Percentiles rank a stretch among this genome's conserved stretches.
Conservation (phyloP, 768 basidiomycete species). For the Tricholomella constricta region DNA sequence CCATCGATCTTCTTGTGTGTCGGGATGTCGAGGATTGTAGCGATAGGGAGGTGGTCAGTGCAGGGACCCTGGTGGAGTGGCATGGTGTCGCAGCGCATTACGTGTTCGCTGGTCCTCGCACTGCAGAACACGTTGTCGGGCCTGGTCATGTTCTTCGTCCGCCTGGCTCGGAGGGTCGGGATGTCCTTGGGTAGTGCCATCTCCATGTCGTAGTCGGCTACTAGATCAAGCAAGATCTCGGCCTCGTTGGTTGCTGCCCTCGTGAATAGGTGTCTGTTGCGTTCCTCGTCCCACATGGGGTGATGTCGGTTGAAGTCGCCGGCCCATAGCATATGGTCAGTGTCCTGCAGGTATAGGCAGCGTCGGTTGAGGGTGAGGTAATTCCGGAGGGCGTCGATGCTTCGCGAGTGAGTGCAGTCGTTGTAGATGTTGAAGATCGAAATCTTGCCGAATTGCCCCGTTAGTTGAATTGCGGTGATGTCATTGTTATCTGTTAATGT, state of each 20-base stretch:
- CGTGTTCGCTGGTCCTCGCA: not conserved
- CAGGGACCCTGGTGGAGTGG: constrained; percentile 2
- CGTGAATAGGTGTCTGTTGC: constrained; percentile 37
- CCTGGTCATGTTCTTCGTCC: constrained; percentile 30
- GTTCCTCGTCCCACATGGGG: constrained; percentile 37
- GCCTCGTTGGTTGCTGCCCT: not conserved
- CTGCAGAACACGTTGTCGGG: constrained; percentile 38
- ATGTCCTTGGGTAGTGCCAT: constrained; percentile 13
- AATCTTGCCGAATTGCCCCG: not conserved
- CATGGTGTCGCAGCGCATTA: constrained; percentile 6
- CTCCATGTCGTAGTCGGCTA: constrained; percentile 23
- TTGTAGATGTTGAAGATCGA: constrained; percentile 41
- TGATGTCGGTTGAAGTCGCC: constrained; percentile 47
- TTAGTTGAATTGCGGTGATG: not conserved
- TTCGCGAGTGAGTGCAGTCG: constrained; percentile 18
- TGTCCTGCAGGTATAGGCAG: not conserved
- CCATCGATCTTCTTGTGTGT: not conserved
- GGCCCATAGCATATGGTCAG: constrained; percentile 25
- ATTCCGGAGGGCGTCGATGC: constrained; percentile 16
- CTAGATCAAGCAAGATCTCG: constrained; percentile 19
- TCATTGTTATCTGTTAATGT: not conserved
- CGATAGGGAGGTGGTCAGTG: constrained; percentile 37
- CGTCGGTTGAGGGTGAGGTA: constrained; percentile 7
- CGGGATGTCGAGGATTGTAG: constrained; percentile 20
- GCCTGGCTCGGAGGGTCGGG: constrained; percentile 22